Conservation (phyloP, 805 yeast genomes). For the Clavispora asparagi region DNA sequence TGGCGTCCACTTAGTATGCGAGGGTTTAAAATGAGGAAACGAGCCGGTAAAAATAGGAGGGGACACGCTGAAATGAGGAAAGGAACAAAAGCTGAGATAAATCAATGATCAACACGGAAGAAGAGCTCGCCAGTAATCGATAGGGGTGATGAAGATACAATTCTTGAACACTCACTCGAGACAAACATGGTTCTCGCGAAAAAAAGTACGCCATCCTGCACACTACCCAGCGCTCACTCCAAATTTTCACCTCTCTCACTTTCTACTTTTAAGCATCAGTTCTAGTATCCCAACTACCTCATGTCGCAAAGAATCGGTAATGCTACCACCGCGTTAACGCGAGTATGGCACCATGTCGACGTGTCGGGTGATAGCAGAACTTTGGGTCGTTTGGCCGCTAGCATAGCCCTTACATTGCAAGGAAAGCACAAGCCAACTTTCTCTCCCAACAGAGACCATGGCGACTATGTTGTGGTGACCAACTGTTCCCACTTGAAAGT, state of each 20-base stretch:
- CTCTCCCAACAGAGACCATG: conserved; percentile 71
- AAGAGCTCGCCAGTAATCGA: not conserved
- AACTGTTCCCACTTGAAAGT: conserved; percentile 77
- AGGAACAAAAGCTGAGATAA: not conserved
- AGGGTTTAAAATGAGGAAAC: not conserved
- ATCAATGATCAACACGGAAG: not conserved
- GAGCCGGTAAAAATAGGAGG: not conserved
- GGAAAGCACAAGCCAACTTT: conserved; percentile 97
- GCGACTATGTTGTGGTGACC: conserved; percentile 95
- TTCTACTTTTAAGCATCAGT: not conserved
- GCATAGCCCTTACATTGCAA: conserved; percentile 80
- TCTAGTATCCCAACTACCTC: not conserved
- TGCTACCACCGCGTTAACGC: conserved; percentile 71
- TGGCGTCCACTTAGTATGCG: conserved; percentile 6
- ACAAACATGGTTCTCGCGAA: not conserved
- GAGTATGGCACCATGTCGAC: conserved; percentile 96
- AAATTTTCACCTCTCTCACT: not conserved
- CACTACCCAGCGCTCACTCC: not conserved
- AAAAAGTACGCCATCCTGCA: not conserved
- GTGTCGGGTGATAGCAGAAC: conserved; percentile 79
- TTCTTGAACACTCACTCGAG: not conserved
- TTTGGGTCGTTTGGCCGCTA: conserved; percentile 85
- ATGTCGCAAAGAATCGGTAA: conserved; percentile 47
- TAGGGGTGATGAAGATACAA: not conserved
- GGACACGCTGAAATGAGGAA: not conserved